These are phyloP conservation scores for Colletotrichum melonis DNA, from an alignment of 2,329 filamentous ascomycete genomes.

Conservation along the genomic window DNA sequence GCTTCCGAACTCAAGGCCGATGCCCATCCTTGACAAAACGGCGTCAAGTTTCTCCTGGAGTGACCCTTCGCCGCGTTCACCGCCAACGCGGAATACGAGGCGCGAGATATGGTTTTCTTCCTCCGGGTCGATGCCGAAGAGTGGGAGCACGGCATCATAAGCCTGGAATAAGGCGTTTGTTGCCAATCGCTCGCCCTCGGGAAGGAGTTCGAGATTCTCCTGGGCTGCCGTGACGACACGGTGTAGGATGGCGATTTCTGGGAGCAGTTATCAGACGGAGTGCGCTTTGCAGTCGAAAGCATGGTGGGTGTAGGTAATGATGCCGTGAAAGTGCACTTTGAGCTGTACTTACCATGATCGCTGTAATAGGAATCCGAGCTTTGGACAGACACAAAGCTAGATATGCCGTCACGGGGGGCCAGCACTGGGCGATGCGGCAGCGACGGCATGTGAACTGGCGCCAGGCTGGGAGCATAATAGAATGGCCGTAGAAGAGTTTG, in stretches of 20 bases:
- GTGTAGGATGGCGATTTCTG: slow-evolving; percentile 84
- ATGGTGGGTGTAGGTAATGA: not conserved
- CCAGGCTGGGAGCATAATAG: slow-evolving; percentile 48
- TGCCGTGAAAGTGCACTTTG: not conserved
- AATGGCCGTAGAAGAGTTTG: not conserved
- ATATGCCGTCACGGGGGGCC: slow-evolving; percentile 49
- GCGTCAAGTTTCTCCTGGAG: slow-evolving; percentile 78
- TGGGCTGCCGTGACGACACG: slow-evolving; percentile 81
- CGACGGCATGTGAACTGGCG: slow-evolving; percentile 48
- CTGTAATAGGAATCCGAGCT: slow-evolving; percentile 62
- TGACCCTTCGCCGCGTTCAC: slow-evolving; percentile 65
- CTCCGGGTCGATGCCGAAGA: slow-evolving; percentile 77
- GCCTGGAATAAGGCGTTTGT: slow-evolving; percentile 84
- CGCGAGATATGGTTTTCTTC: slow-evolving; percentile 81
- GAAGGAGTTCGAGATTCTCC: slow-evolving; percentile 66
- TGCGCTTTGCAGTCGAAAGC: not conserved
- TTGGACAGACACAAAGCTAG: slow-evolving; percentile 40
- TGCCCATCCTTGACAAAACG: slow-evolving; percentile 76
- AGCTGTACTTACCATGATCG: slow-evolving; percentile 63
- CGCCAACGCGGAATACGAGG: slow-evolving; percentile 83
- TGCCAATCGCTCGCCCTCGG: slow-evolving; percentile 73
- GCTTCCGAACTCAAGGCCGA: slow-evolving; percentile 71
- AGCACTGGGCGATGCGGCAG: slow-evolving; percentile 47
- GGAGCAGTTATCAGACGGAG: slow-evolving; percentile 1
- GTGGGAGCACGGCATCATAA: slow-evolving; percentile 80